phyloP scores from a whole-genome alignment of 345 rosid species.

The Eucalyptus virginea region DNA sequence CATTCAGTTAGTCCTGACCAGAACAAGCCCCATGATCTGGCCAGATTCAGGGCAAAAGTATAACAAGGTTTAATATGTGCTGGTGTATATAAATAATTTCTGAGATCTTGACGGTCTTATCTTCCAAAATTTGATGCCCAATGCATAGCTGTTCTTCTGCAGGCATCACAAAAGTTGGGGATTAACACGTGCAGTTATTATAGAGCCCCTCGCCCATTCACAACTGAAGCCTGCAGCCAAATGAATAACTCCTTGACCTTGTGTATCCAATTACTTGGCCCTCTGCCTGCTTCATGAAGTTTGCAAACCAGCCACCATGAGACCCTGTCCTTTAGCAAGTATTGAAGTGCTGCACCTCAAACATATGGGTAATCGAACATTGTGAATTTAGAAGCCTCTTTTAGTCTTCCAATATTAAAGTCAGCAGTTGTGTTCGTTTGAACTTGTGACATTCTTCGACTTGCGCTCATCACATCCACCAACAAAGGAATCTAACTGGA shows the following conservation, averaged over 20 bases:
- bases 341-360: constrained; percentile 24
- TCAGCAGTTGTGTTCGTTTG: neutral
- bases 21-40: neutral
- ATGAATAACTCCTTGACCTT: constrained; percentile 50
- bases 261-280: constrained; percentile 27
- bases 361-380: neutral
- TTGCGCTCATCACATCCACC: constrained; percentile 24
- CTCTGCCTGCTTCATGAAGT: constrained; percentile 37
- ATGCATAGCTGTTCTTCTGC: constrained; percentile 47
- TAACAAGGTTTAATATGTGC: neutral
- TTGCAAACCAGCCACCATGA: constrained; percentile 35
- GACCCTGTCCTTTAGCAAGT: constrained; percentile 33
- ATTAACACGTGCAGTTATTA: constrained; percentile 31
- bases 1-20: neutral
- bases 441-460: constrained; percentile 15
- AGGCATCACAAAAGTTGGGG: constrained; percentile 35
- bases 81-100: neutral
- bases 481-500: constrained; percentile 11
- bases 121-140: constrained; percentile 64
- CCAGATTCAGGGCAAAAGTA: neutral
- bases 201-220: constrained; percentile 41
- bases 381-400: neutral
- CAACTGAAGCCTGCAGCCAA: constrained; percentile 53
- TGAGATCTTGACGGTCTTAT: constrained; percentile 1
- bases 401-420: neutral